phyloP scores from a whole-genome alignment of 192 early-diverging fungal species.

The Powellomyces hirtus region DNA sequence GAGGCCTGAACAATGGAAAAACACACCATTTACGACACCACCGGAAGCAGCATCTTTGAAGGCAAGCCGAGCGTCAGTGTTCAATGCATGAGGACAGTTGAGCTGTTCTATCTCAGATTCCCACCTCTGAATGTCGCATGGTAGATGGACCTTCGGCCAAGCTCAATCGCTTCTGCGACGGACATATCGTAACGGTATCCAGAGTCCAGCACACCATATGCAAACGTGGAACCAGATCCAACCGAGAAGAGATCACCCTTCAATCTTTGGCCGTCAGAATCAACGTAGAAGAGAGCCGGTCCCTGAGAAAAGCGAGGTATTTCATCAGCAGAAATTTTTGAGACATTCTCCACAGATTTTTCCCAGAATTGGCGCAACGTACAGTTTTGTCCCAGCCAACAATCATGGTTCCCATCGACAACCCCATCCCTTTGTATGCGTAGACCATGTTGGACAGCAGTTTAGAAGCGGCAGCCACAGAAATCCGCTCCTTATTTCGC shows the following conservation, averaged over 20 bases:
- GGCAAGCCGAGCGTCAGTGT: neutral
- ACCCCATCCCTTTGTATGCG: conserved; percentile 96
- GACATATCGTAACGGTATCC: conserved; percentile 81
- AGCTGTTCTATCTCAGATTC: conserved; percentile 25
- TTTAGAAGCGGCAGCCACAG: conserved; percentile 97
- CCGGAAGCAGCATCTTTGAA: conserved; percentile 22
- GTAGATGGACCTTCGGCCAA: conserved; percentile 89
- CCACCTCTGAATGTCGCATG: conserved; percentile 95
- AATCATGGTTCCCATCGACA: conserved; percentile 99
- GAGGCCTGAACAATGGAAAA: too few relatives aligned
- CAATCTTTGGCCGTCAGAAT: conserved; percentile 89
- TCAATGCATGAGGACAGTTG: too few relatives aligned
- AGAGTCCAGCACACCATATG: conserved; percentile 95
- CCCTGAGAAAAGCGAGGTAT: too few relatives aligned
- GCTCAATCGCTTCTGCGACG: conserved; percentile 82
- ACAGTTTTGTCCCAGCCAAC: conserved; percentile 96
- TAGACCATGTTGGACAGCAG: conserved; percentile 95
- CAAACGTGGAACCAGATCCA: conserved; percentile 97
- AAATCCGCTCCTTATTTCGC: conserved; percentile 97
- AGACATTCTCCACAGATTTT: neutral
- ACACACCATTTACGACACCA: conserved; percentile 33
- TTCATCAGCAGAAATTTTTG: neutral
- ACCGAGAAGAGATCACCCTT: conserved; percentile 91
- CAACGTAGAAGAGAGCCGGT: conserved; percentile 93
- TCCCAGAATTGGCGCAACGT: too few relatives aligned